Base-by-base conservation (phyloP, 805 yeast genomes). In the Saccharomycopsis amapae region DNA sequence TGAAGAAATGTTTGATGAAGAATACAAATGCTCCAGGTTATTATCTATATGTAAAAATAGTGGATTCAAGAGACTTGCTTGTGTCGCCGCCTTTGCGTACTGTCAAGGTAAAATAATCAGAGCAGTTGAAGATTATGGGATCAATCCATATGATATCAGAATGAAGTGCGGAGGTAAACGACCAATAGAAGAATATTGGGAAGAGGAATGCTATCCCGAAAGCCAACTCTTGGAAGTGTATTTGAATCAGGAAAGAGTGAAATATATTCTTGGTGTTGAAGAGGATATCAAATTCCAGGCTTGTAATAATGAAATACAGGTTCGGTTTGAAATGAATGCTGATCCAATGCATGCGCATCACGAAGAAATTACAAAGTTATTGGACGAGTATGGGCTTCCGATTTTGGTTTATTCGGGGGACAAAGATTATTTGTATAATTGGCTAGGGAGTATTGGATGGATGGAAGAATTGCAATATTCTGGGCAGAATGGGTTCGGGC, bases 321-420 rank as follows among this genome's bases (percentile, higher is more conserved):
- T 81, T 61, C 81, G 85, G 71, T 90, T 90, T 65, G 58, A 83
- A 53, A 76, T 86, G 55, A 78, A 85, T 19, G 96, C 96, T 53
- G 98, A 90, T 67, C 84, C 90, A 83, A 79, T 84, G 81, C 81
- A 81, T 63, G 96, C 96, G 20, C 87, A 80, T 73, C 93, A 86
- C 61, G 75, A 71, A 56, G 78, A 76, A 42, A 86, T 90, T 34
- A 70, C 80, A 20, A 79, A 78, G 38, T 66, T 88, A 51, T 71
- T 87, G 56, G 81, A 48, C 81, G 40, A 22, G 12, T 42, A 47
- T 40, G 42, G 76, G 20, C 59, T 86, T 38, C 95, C 96, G 18
- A 88, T 87, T 3, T 73, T 88, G 58, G 76, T 86, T 50, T 88
- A 86, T 56, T 96, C 96, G 12, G 96, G 96, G 58, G 95, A 87